Percentiles rank a stretch among this genome's conserved stretches.
phyloP scores from a whole-genome alignment of 2,329 filamentous ascomycete species.

The Colletotrichum falcatum region DNA sequence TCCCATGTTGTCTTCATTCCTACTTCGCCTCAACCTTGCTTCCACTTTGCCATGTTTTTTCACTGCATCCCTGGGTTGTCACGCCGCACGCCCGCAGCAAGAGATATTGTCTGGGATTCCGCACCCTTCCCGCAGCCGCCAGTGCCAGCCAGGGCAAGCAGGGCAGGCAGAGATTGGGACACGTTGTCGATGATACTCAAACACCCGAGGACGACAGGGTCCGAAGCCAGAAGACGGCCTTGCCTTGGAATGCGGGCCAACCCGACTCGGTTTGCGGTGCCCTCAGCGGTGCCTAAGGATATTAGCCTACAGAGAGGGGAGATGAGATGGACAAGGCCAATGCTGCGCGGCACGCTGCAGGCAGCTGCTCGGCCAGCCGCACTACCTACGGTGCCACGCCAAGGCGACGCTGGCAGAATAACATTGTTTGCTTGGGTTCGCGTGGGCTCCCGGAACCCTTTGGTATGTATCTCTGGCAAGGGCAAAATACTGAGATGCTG shows the following conservation, averaged over 20 bases:
- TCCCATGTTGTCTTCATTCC: conserved; percentile 4
- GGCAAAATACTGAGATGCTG: too few relatives aligned
- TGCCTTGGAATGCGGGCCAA: conserved; percentile 13
- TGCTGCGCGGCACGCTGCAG: conserved; percentile 29
- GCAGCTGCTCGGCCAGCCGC: conserved; percentile 33
- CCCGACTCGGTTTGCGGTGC: conserved; percentile 5
- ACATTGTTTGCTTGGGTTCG: conserved; percentile 24
- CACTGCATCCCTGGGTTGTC: conserved; percentile 1
- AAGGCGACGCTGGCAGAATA: neutral
- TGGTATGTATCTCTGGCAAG: neutral
- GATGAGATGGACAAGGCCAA: neutral
- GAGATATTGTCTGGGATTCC: conserved; percentile 25
- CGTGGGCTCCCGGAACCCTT: conserved; percentile 5
- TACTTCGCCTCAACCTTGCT: neutral
- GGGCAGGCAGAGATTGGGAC: neutral
- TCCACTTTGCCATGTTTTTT: neutral
- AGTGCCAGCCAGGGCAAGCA: neutral
- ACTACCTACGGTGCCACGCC: conserved; percentile 8
- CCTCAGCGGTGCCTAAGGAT: neutral
- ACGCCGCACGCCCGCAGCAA: conserved; percentile 17
- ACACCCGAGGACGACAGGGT: conserved; percentile 24
- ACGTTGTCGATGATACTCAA: conserved; percentile 12
- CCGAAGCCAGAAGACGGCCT: neutral
- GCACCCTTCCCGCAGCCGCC: conserved; percentile 12
- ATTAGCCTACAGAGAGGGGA: neutral